phyloP scores from a whole-genome alignment of 768 basidiomycete species.

The Amanita polypyramis region DNA sequence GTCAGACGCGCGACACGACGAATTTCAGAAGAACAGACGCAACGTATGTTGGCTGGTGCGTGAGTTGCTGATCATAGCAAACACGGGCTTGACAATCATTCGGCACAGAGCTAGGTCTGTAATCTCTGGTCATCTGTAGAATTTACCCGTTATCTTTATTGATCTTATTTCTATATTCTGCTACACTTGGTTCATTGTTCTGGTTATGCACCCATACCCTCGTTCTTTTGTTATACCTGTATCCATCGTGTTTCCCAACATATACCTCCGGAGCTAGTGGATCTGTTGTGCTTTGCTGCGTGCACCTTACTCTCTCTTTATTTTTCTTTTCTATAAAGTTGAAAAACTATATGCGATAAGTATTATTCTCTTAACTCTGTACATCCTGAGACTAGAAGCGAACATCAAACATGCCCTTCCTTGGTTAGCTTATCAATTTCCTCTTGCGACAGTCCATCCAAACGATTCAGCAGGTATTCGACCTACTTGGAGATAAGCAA shows the following conservation, averaged over 20 bases:
- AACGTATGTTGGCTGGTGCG: slow-evolving; percentile 65
- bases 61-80: neutral
- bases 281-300: slow-evolving; percentile 12
- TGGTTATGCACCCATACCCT: slow-evolving; percentile 9
- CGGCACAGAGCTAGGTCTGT: slow-evolving; percentile 13
- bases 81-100: neutral
- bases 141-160: neutral
- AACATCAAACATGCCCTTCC: neutral
- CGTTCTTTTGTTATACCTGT: slow-evolving; percentile 11
- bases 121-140: slow-evolving; percentile 8
- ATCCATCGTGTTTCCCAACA: slow-evolving; percentile 7
- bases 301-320: neutral
- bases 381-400: neutral
- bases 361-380: neutral
- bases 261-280: slow-evolving; percentile 12
- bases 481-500: slow-evolving; percentile 41
- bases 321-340: slow-evolving; percentile 5
- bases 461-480: slow-evolving; percentile 84
- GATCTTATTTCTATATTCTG: neutral
- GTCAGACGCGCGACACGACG: slow-evolving; percentile 74
- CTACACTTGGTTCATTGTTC: neutral
- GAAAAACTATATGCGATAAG: too few relatives aligned
- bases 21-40: slow-evolving; percentile 66
- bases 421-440: slow-evolving; percentile 59
- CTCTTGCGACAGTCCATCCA: slow-evolving; percentile 75